Evolutionary conservation across 345 rosid species (phyloP).

Genomic region (Brassica rapa): DNA sequence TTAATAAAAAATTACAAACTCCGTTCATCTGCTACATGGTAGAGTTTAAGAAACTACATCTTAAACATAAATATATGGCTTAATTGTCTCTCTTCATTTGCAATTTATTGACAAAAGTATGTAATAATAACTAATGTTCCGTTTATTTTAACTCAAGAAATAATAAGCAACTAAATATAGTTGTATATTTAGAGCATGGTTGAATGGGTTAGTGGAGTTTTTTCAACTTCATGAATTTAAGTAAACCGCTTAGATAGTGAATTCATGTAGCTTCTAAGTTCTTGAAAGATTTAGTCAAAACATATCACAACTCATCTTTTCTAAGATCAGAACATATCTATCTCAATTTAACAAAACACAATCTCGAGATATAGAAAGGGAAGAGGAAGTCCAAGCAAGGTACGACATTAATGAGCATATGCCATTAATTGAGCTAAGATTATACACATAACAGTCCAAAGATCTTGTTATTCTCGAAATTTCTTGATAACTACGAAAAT

Average conservation of each 20-base stretch:
- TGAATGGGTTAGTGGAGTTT: not conserved
- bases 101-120: not conserved
- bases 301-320: not conserved
- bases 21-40: not conserved
- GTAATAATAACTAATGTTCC: not conserved
- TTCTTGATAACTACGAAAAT: slow-evolving; percentile 22
- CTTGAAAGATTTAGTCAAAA: not conserved
- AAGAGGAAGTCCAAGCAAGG: slow-evolving; percentile 19
- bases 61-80: not conserved
- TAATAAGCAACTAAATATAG: not conserved
- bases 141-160: not conserved
- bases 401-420: slow-evolving; percentile 39
- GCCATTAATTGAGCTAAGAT: slow-evolving; percentile 33
- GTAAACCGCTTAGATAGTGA: not conserved
- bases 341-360: not conserved
- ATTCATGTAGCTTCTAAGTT: not conserved
- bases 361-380: not conserved
- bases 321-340: not conserved
- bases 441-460: slow-evolving; percentile 35
- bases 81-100: not conserved
- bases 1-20: not conserved
- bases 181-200: not conserved
- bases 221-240: not conserved
- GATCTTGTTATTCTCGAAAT: slow-evolving; percentile 29
- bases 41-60: not conserved